phyloP scores from a whole-genome alignment of 2,329 filamentous ascomycete genomes.

The Talaromyces funiculosus region DNA sequence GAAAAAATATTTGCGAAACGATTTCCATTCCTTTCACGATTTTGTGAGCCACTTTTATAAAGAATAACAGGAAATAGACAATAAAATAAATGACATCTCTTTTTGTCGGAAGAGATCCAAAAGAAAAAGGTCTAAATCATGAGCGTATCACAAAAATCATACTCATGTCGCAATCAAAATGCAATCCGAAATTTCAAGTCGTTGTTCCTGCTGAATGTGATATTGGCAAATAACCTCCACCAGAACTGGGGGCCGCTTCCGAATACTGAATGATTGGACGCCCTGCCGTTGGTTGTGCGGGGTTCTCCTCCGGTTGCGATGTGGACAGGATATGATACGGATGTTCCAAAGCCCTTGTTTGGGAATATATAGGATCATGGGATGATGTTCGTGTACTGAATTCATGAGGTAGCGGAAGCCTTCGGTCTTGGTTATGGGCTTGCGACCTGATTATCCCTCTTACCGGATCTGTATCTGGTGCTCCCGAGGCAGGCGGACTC shows the following conservation, averaged over 20 bases:
- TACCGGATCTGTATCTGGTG: constrained; percentile 12
- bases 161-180: constrained; percentile 2
- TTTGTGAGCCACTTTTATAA: not conserved
- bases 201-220: constrained; percentile 13
- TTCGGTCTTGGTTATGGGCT: constrained; percentile 11
- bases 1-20: not conserved
- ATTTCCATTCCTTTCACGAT: not conserved
- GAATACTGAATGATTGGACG: constrained; percentile 5
- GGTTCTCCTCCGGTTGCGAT: constrained; percentile 4
- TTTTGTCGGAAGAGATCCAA: not conserved
- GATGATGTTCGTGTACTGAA: constrained; percentile 5
- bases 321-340: not conserved
- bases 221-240: constrained; percentile 10
- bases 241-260: constrained; percentile 4
- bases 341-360: constrained; percentile 1
- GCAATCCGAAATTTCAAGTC: not conserved
- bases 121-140: constrained; percentile 1
- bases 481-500: not conserved
- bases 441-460: constrained; percentile 14
- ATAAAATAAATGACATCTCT: not conserved
- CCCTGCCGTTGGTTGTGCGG: constrained; percentile 2
- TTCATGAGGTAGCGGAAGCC: constrained; percentile 11
- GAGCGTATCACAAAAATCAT: constrained; percentile 5
- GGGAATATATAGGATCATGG: constrained; percentile 2
- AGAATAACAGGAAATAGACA: not conserved